A percentile compares a stretch with the other conserved stretches of the same genome.
Conservation (phyloP, 208 protist genomes). For the Trypanosoma theileri region DNA sequence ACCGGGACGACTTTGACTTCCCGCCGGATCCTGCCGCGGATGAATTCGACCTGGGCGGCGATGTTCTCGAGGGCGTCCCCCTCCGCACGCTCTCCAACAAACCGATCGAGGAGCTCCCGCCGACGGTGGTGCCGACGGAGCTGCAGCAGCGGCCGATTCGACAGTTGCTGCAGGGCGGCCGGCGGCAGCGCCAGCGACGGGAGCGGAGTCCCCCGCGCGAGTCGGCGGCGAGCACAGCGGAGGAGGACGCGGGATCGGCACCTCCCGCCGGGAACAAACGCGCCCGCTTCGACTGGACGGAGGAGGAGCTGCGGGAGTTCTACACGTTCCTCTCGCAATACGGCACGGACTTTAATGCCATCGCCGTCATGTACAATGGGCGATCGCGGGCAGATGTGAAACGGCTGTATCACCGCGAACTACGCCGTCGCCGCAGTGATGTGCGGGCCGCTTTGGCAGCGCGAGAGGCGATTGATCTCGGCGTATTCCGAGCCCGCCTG, state of each 20-base stretch:
- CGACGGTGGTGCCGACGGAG: slow-evolving; percentile 45
- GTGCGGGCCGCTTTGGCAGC: slow-evolving; percentile 56
- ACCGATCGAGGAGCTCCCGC: slow-evolving; percentile 76
- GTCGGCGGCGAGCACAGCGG: background rate
- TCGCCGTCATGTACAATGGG: slow-evolving; percentile 70
- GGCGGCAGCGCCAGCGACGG: background rate
- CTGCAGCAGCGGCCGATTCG: slow-evolving; percentile 62
- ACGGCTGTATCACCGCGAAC: slow-evolving; percentile 79
- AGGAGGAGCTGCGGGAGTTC: slow-evolving; percentile 73
- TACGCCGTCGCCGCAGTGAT: slow-evolving; percentile 49
- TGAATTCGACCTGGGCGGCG: slow-evolving; percentile 21
- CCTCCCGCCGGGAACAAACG: slow-evolving; percentile 25
- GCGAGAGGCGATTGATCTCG: slow-evolving; percentile 65
- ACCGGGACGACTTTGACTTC: slow-evolving; percentile 80
- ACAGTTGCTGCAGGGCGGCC: slow-evolving; percentile 46
- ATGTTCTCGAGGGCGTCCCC: slow-evolving; percentile 32
- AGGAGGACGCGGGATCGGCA: background rate
- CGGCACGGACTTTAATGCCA: slow-evolving; percentile 88
- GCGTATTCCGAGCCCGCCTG: slow-evolving; percentile 51
- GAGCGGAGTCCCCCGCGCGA: too few species aligned
- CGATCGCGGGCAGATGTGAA: slow-evolving; percentile 75
- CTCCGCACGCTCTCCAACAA: slow-evolving; percentile 49
- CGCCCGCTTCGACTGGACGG: slow-evolving; percentile 58
- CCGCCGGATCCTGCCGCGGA: slow-evolving; percentile 58
- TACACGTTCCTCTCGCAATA: slow-evolving; percentile 85